Evolutionary conservation across 441 rosid species (phyloP).

Genomic region (Syzygium malaccense): DNA sequence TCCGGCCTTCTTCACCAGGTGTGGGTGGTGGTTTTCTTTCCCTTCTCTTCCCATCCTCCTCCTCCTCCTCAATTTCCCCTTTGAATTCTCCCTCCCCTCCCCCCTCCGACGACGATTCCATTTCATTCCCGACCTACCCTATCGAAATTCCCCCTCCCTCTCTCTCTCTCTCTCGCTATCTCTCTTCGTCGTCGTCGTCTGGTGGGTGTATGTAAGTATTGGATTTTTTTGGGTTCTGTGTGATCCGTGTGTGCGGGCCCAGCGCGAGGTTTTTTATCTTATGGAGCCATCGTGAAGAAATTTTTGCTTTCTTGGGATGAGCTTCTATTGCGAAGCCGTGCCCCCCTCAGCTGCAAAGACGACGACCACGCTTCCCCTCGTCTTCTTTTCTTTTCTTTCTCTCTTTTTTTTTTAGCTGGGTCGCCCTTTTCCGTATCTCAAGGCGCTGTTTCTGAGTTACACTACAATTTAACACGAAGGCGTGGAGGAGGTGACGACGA

Average conservation of each 20-base stretch:
- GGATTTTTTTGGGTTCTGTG: no score
- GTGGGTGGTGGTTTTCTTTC: no score
- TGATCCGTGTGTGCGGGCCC: neutral
- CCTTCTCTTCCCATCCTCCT: neutral
- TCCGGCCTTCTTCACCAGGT: conserved; percentile 66
- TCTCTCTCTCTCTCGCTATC: no score
- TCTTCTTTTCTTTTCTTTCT: neutral
- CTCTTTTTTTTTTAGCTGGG: neutral
- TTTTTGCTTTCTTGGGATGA: neutral
- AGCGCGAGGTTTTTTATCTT: neutral
- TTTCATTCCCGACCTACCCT: no score
- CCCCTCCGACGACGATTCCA: no score
- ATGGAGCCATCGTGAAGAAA: neutral
- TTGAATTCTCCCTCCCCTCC: neutral
- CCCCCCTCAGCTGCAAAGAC: neutral
- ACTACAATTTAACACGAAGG: neutral
- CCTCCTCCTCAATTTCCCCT: neutral
- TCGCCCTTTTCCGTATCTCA: neutral
- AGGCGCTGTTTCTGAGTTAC: neutral
- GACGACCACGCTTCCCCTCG: neutral
- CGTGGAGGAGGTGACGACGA: neutral
- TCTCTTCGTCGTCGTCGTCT: neutral
- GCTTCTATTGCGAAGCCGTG: neutral
- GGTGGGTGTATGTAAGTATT: neutral
- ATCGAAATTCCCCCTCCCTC: neutral